Evolutionary conservation across 2,329 filamentous ascomycete genomes (phyloP).

Genomic region (Exophiala aquamarina): DNA sequence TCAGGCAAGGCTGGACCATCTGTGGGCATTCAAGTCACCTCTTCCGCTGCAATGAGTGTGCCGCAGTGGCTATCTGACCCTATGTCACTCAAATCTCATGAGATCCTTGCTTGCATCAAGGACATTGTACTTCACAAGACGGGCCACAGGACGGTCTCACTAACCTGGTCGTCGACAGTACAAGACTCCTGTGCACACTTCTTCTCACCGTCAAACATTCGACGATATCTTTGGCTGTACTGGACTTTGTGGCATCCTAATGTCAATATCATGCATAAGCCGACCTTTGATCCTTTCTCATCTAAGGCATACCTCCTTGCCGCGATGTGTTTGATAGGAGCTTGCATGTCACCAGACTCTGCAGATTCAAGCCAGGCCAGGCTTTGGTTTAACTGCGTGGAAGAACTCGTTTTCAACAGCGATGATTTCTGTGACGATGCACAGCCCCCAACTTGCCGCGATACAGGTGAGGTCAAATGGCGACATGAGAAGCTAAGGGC

Average conservation of each 20-base stretch:
- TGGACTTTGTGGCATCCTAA: slow-evolving; percentile 42
- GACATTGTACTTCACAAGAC: slow-evolving; percentile 37
- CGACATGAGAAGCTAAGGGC: slow-evolving; percentile 33
- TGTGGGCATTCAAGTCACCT: no score
- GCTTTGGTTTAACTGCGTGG: slow-evolving; percentile 40
- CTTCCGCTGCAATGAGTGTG: slow-evolving; percentile 7
- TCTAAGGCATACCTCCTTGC: slow-evolving; percentile 35
- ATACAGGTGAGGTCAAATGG: slow-evolving; percentile 1
- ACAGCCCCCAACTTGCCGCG: slow-evolving; percentile 13
- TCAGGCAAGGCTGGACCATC: no score
- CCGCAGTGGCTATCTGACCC: slow-evolving; percentile 33
- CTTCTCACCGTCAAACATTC: slow-evolving; percentile 27
- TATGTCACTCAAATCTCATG: slow-evolving; percentile 36
- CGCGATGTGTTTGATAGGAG: slow-evolving; percentile 38
- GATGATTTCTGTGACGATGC: slow-evolving; percentile 37
- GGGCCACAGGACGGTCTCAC: slow-evolving; percentile 35
- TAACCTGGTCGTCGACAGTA: slow-evolving; percentile 35
- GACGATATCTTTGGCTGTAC: slow-evolving; percentile 35
- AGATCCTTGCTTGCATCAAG: slow-evolving; percentile 37
- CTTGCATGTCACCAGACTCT: slow-evolving; percentile 33
- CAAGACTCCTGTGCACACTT: slow-evolving; percentile 26
- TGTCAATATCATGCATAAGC: slow-evolving; percentile 37
- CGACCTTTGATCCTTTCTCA: slow-evolving; percentile 35
- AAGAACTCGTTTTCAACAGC: slow-evolving; percentile 39
- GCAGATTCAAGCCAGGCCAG: slow-evolving; percentile 34